Base-by-base conservation (phyloP, 2,329 filamentous ascomycete genomes). In the Exophiala xenobiotica region DNA sequence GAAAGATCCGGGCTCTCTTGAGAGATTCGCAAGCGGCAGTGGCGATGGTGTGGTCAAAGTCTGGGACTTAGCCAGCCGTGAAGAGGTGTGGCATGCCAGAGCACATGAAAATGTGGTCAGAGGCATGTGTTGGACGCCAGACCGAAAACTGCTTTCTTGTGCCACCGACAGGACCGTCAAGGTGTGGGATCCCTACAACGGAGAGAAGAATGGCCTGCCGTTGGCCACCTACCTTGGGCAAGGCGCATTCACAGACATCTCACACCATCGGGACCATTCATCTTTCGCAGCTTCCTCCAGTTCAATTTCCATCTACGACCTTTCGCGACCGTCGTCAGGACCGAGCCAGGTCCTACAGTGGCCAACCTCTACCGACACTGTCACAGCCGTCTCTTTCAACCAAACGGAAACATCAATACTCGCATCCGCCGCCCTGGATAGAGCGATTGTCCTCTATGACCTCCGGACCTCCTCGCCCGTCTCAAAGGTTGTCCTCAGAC, bases 71-170 rank as follows among this genome's bases (percentile, higher is more conserved):
- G 81, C 84, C 6, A 85, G 78, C 56, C 76, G 82, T 50, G 83
- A 87, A 22, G 86, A 93, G 66, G 78, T 86, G 41, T 92, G 88
- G 85, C 79, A 88, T 63, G 80, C 81, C 2, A 83, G 87, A 57
- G 92, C 90, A 19, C 95, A 99, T 68, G 88, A 96, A 63, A 95
- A 95, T 62, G 86, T 96, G 38, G 89, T 97, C 61, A 96, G 95
- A 75, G 88, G 87, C 11, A 78, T 96, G 67, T 87, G 85, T 62
- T 99, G 92, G 87, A 96, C 90, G 2, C 80, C 82, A 38, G 89
- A 95, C 62, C 81, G 85, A 65, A 92, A 90, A 67, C 76, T 97
- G 11, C 74, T 97, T 40, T 92, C 89, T 1, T 96, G 91, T 67
- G 90, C 88, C 4, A 85, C 83, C 54, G 93, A 99, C 70, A 83